Conservation (phyloP, 1,139 yeast genomes). For the Ogataea hybrid region DNA sequence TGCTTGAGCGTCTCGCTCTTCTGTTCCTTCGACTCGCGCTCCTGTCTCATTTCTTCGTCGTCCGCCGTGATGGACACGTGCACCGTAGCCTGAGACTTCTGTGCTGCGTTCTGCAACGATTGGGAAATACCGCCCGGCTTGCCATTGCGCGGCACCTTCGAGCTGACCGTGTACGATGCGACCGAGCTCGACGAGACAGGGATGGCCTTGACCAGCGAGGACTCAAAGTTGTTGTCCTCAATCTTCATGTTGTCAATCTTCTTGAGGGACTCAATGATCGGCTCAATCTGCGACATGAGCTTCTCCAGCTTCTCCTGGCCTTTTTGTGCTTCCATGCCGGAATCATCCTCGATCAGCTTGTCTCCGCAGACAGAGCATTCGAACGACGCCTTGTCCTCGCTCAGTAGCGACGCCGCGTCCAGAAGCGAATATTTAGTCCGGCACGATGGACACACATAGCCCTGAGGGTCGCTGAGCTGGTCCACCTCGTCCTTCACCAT, state of each 20-base stretch:
- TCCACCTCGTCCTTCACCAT: slow-evolving; percentile 77
- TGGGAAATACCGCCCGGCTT: slow-evolving; percentile 23
- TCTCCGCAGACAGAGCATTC: slow-evolving; percentile 83
- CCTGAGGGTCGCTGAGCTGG: slow-evolving; percentile 86
- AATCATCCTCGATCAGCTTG: slow-evolving; percentile 80
- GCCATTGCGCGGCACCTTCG: slow-evolving; percentile 35
- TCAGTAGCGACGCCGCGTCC: slow-evolving; percentile 80
- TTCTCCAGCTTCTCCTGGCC: slow-evolving; percentile 81
- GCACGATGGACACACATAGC: slow-evolving; percentile 88
- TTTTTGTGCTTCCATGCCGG: slow-evolving; percentile 75
- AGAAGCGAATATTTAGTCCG: slow-evolving; percentile 75
- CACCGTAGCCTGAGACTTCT: slow-evolving; percentile 62
- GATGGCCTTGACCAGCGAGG: slow-evolving; percentile 71
- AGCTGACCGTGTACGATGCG: slow-evolving; percentile 58
- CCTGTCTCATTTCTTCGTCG: slow-evolving; percentile 68
- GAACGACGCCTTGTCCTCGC: slow-evolving; percentile 78
- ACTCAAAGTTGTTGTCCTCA: slow-evolving; percentile 86
- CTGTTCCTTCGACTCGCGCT: slow-evolving; percentile 63
- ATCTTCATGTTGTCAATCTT: slow-evolving; percentile 82
- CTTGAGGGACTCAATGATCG: slow-evolving; percentile 78
- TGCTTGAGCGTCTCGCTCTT: slow-evolving; percentile 77
- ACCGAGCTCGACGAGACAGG: slow-evolving; percentile 77
- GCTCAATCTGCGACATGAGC: slow-evolving; percentile 87
- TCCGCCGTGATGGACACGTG: slow-evolving; percentile 92
- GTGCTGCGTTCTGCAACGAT: slow-evolving; percentile 35